These are phyloP conservation scores for Porphyrellus sp. DNA, from an alignment of 1,284 basidiomycete species.

Conservation along the genomic window DNA sequence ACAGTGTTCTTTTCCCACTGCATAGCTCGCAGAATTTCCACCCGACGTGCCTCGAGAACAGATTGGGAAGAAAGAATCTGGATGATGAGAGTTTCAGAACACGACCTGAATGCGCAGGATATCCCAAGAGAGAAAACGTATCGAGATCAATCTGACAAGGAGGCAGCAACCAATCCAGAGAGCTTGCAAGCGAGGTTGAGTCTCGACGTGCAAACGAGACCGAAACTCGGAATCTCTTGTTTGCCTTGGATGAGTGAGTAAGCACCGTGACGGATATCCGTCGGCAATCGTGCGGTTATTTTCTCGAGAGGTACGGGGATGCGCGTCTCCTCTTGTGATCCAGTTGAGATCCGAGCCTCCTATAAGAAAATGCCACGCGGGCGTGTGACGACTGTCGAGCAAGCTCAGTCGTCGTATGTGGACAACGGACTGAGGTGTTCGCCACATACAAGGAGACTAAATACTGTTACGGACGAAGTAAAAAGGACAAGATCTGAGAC, in stretches of 20 bases:
- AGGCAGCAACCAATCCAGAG: not conserved
- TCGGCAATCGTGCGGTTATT: not conserved
- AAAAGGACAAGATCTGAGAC: too few species aligned
- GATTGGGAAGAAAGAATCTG: not conserved
- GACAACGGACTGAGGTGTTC: too few species aligned
- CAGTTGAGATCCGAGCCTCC: too few species aligned
- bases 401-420: too few species aligned
- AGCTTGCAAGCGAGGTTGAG: not conserved
- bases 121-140: not conserved
- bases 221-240: not conserved
- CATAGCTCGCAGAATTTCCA: not conserved
- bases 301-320: not conserved
- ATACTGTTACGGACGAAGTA: too few species aligned
- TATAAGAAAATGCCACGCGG: too few species aligned
- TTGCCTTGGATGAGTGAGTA: not conserved
- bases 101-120: not conserved
- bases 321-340: too few species aligned
- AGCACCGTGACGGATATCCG: not conserved
- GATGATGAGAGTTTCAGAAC: not conserved
- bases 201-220: not conserved
- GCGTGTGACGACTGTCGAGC: too few species aligned
- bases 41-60: not conserved
- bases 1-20: not conserved
- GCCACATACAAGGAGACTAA: too few species aligned
- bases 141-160: not conserved